Evolutionary conservation across 129 eudicot species (phyloP).

Genomic region (Ambrosia artemisiifolia): DNA sequence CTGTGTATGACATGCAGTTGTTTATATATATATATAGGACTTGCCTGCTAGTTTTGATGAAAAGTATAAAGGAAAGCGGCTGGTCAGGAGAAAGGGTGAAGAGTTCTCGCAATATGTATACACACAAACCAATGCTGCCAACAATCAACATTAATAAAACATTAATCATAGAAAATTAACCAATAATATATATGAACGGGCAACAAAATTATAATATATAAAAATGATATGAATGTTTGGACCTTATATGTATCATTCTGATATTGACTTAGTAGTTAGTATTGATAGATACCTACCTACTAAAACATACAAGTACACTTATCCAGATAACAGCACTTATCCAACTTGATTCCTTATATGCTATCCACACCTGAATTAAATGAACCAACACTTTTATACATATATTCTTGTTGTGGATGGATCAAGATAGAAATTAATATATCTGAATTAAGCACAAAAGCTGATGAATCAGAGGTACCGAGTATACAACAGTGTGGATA

Average conservation of each 20-base stretch:
- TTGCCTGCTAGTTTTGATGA: slow-evolving; percentile 33
- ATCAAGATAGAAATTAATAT: background rate
- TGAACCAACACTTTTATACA: too few relatives aligned
- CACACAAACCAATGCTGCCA: slow-evolving; percentile 52
- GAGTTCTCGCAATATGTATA: slow-evolving; percentile 46
- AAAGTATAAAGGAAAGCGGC: slow-evolving; percentile 47
- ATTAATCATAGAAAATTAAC: background rate
- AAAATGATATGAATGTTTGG: background rate
- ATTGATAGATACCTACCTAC: slow-evolving; percentile 37
- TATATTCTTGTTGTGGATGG: background rate
- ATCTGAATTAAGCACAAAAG: background rate
- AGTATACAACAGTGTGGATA: slow-evolving; percentile 42
- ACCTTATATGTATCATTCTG: background rate
- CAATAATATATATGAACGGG: background rate
- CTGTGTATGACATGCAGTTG: too few relatives aligned
- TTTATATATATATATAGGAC: background rate
- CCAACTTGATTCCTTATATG: slow-evolving; percentile 11
- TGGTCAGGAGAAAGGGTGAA: slow-evolving; percentile 45
- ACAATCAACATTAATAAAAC: background rate
- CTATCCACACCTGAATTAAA: background rate
- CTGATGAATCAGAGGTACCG: slow-evolving; percentile 36
- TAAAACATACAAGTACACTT: slow-evolving; percentile 10
- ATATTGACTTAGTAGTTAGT: background rate
- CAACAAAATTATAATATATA: background rate
- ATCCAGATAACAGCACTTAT: slow-evolving; percentile 1